Evolutionary conservation across 805 yeast species (phyloP).

Genomic region (Dipodascopsis uninucleata): DNA sequence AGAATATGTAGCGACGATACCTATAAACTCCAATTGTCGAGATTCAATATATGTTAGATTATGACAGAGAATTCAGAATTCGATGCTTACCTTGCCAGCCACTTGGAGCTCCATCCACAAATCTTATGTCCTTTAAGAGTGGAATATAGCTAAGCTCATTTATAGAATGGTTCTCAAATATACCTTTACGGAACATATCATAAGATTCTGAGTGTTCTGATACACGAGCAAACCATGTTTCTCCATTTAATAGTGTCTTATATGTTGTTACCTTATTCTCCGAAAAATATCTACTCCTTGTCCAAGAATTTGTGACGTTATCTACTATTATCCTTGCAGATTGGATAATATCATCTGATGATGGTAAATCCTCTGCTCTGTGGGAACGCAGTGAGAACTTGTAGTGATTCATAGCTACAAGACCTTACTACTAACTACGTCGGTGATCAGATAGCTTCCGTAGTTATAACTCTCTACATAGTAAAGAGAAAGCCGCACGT

Average conservation of each 20-base stretch:
- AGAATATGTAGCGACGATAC: slow-evolving; percentile 30
- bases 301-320: neutral
- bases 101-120: slow-evolving; percentile 24
- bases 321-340: no score
- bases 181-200: slow-evolving; percentile 32
- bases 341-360: no score
- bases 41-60: slow-evolving; percentile 8
- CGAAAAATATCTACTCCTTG: neutral
- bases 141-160: slow-evolving; percentile 40
- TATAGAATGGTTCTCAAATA: slow-evolving; percentile 39
- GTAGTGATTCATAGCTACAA: no score
- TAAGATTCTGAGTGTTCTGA: slow-evolving; percentile 36
- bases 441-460: neutral
- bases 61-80: slow-evolving; percentile 1
- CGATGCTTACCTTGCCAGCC: slow-evolving; percentile 25
- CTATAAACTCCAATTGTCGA: slow-evolving; percentile 1
- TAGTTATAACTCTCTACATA: no score
- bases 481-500: no score
- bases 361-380: no score
- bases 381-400: no score
- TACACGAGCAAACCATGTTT: slow-evolving; percentile 40
- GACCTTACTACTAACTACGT: neutral
- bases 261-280: slow-evolving; percentile 21
- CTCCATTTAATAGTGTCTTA: slow-evolving; percentile 18
- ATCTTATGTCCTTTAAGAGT: slow-evolving; percentile 32